A percentile compares a stretch with the other conserved stretches of the same genome.
These are phyloP conservation scores for Microsporum ferrugineum DNA, from an alignment of 2,329 filamentous ascomycete species.

Conservation along the genomic window DNA sequence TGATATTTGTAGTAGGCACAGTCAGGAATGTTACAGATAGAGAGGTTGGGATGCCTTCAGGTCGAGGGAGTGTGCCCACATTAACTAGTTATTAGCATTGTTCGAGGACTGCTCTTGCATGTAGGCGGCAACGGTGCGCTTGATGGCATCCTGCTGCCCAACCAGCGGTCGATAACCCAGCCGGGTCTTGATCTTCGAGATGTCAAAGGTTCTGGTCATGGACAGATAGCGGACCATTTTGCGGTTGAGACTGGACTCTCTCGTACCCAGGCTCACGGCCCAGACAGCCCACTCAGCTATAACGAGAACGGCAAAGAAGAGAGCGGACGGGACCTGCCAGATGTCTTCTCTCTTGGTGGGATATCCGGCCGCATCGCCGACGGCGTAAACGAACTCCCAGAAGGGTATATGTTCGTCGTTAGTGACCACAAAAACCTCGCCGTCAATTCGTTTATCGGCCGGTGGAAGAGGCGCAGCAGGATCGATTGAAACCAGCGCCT, in stretches of 20 bases:
- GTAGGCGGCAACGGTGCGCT: background rate
- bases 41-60: no score
- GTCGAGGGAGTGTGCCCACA: no score
- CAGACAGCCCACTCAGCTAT: background rate
- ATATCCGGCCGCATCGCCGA: background rate
- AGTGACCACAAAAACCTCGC: constrained; percentile 69
- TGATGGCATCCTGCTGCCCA: background rate
- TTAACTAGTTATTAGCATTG: no score
- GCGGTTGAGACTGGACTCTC: background rate
- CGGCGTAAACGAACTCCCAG: constrained; percentile 59
- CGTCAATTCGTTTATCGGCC: constrained; percentile 53
- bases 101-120: background rate
- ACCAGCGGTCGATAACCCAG: background rate
- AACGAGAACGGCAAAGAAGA: background rate
- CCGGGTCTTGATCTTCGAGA: background rate
- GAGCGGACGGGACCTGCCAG: background rate
- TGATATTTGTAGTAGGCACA: no score
- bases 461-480: constrained; percentile 17
- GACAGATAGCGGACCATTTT: background rate
- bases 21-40: no score
- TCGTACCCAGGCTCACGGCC: background rate
- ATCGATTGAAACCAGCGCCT: constrained; percentile 50
- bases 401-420: constrained; percentile 75
- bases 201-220: background rate
- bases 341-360: background rate